Evolutionary conservation across 257 asterid species (phyloP).

Genomic region (Solanum rostratum): DNA sequence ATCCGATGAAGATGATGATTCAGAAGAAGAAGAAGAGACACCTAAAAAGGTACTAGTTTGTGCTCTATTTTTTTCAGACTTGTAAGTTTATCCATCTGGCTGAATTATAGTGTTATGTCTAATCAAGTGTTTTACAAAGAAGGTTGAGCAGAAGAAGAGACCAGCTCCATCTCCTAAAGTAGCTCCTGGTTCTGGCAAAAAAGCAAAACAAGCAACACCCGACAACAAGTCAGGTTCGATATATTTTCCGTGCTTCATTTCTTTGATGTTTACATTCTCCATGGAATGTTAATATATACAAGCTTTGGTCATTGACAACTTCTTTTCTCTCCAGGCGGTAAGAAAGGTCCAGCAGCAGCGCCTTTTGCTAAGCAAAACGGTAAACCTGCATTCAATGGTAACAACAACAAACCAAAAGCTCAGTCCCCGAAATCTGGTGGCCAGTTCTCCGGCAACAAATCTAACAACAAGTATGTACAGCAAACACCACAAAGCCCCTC

Average conservation of each 20-base stretch:
- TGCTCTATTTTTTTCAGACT: not conserved
- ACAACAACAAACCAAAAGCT: not conserved
- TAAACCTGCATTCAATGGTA: not conserved
- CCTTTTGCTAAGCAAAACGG: not conserved
- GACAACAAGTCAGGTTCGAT: conserved; percentile 36
- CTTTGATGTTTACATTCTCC: not conserved
- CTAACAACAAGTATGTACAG: not conserved
- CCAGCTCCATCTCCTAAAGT: conserved; percentile 20
- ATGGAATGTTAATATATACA: not conserved
- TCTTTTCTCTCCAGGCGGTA: not conserved
- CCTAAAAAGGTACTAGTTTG: conserved; percentile 18
- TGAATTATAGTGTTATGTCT: not conserved
- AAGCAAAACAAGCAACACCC: conserved; percentile 34
- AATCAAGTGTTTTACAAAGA: not conserved
- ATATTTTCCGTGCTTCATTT: not conserved
- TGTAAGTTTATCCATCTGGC: not conserved
- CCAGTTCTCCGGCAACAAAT: conserved; percentile 5
- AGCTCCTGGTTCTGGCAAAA: conserved; percentile 28
- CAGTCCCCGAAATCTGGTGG: conserved; percentile 21
- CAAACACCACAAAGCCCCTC: not conserved
- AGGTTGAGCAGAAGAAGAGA: conserved; percentile 36
- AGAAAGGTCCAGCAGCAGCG: not conserved
- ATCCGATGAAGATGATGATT: conserved; percentile 19
- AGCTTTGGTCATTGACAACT: not conserved
- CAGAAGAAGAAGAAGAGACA: conserved; percentile 33